Evolutionary conservation across 129 eudicot genomes (phyloP).

Genomic region (Apium graveolens): DNA sequence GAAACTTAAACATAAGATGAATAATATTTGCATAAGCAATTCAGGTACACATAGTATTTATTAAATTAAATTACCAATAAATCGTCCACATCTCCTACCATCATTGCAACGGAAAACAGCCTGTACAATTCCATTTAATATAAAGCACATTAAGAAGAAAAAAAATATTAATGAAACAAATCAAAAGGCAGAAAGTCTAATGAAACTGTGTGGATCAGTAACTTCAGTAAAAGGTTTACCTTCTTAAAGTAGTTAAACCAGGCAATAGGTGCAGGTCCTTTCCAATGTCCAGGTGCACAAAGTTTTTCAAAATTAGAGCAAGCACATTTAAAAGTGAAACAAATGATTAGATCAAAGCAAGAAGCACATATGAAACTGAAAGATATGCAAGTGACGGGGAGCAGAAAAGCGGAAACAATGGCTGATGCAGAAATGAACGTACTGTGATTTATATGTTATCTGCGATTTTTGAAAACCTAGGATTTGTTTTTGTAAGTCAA

Average conservation of each 20-base stretch:
- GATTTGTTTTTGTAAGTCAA: no score
- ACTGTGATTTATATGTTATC: neutral
- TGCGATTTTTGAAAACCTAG: neutral
- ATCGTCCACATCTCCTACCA: conserved; percentile 56
- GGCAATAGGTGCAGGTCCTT: conserved; percentile 60
- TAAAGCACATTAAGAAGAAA: neutral
- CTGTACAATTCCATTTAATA: conserved; percentile 22
- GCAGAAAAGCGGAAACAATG: neutral
- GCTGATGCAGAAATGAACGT: neutral
- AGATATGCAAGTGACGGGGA: neutral
- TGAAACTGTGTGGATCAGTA: conserved; percentile 1
- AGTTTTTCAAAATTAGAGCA: neutral
- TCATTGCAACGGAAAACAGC: conserved; percentile 49
- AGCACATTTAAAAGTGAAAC: neutral
- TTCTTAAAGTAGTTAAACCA: conserved; percentile 54
- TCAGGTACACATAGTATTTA: neutral
- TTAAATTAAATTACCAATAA: conserved; percentile 39
- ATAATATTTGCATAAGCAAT: neutral
- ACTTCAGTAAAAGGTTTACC: conserved; percentile 24
- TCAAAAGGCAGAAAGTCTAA: neutral
- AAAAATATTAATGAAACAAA: neutral
- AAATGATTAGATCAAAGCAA: neutral
- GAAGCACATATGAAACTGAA: neutral
- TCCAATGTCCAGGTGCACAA: conserved; percentile 8
- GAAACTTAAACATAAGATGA: neutral